Evolutionary conservation across 305 asterid species (phyloP), one percentile per base, ranked within the genome.

Genomic region (Striga hermonthica): DNA sequence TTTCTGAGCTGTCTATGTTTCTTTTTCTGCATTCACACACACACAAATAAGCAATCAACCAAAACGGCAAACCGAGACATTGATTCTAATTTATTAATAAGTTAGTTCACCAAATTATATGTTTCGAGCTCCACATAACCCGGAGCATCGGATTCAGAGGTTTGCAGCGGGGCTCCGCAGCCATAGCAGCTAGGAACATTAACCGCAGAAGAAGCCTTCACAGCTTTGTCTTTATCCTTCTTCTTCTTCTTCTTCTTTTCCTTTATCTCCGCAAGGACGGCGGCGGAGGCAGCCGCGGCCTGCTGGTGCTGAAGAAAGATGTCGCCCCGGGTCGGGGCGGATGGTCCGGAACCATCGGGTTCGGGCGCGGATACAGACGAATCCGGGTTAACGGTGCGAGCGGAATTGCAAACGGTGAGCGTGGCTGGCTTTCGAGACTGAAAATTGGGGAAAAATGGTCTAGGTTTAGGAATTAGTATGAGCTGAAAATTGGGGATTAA

Each of bases 91-190:
- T 60, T 54, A 11, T 44, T 1, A 36, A 0, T 16, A n/a, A 1
- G 43, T 14, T 12, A 37, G 31, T 66, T 60, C 76, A 91, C 98
- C 97, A 89, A 68, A 62, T 75, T 74, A 74, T 86, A 91, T 3
- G 88, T 87, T 15, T 91, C 95, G 35, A 73, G 75, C 39, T 91
- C 93, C 16, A 89, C 95, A 59, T 83, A 87, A 44, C 97, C 97
- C 9, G 98, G 97, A 55, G 91, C 83, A 81, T 92, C 97, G 34
- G 55, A 60, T 72, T 89, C 91, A 4, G 72, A 75, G 0, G 86
- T 84, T 72, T 92, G 98, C 57, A 89, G 79, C 4, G 90, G 93
- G 47, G 98, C 96, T 69, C 98, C 98, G 64, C 98, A 92, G 39
- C 97, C 98, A 39, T 92, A 92, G 70, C 98, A 92, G 73, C 85